A percentile compares a stretch with the other conserved stretches of the same genome.
These are phyloP conservation scores for Ogataea dorogensis DNA, from an alignment of 805 yeast species.

Conservation along the genomic window DNA sequence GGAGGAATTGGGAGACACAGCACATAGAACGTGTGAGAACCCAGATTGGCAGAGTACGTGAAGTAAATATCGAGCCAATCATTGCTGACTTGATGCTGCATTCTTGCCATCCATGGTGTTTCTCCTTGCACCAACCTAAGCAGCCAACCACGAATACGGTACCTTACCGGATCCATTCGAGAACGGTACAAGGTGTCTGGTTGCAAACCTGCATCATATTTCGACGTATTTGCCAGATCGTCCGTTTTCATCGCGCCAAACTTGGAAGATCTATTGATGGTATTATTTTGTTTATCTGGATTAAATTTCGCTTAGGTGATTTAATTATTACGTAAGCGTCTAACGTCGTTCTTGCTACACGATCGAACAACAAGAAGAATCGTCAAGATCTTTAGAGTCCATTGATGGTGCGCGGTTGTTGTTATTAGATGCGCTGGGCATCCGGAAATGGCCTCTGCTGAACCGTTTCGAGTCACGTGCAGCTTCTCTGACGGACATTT, in stretches of 20 bases:
- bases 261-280: no score
- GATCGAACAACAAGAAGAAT: slow-evolving; percentile 14
- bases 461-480: slow-evolving; percentile 18
- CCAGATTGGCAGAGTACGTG: slow-evolving; percentile 84
- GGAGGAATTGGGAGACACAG: slow-evolving; percentile 79
- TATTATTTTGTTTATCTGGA: neutral
- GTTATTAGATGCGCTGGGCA: slow-evolving; percentile 20
- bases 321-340: slow-evolving; percentile 5
- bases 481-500: slow-evolving; percentile 10
- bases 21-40: slow-evolving; percentile 92
- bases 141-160: slow-evolving; percentile 48
- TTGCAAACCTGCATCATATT: slow-evolving; percentile 71
- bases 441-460: slow-evolving; percentile 25
- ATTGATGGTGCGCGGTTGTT: slow-evolving; percentile 10
- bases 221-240: slow-evolving; percentile 23
- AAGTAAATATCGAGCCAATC: slow-evolving; percentile 68
- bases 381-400: slow-evolving; percentile 4
- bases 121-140: slow-evolving; percentile 63
- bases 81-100: slow-evolving; percentile 54
- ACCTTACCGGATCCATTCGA: slow-evolving; percentile 56
- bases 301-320: no score
- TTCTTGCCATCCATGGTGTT: slow-evolving; percentile 51
- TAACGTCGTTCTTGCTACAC: no score
- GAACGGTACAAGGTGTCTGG: slow-evolving; percentile 63
- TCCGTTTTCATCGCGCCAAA: slow-evolving; percentile 4